Conservation (phyloP, 148 eudicot species). For the Talinum fruticosum region DNA sequence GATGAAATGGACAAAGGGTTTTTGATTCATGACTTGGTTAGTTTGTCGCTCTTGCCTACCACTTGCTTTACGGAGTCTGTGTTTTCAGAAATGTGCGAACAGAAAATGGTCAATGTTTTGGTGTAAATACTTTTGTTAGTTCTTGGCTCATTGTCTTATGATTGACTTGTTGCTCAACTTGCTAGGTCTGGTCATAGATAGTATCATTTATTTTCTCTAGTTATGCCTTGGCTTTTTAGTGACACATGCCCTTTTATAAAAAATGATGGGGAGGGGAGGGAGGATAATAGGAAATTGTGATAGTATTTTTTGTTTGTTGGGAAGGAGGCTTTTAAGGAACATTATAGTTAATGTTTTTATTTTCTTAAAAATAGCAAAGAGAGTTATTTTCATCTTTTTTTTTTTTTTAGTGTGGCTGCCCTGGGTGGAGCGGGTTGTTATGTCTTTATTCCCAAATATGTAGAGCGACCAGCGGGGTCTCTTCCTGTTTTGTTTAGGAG, state of each 20-base stretch:
- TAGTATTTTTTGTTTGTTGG: background rate
- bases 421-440: no score
- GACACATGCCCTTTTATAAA: background rate
- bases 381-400: no score
- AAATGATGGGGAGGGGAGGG: background rate
- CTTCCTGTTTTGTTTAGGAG: background rate
- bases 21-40: slow-evolving; percentile 79
- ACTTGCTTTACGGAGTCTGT: background rate
- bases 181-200: background rate
- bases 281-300: background rate
- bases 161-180: no score
- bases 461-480: background rate
- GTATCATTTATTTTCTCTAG: background rate
- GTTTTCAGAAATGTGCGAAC: background rate
- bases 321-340: background rate
- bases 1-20: slow-evolving; percentile 88
- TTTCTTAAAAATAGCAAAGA: no score
- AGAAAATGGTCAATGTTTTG: background rate
- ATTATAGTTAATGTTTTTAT: background rate
- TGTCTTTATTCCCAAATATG: no score
- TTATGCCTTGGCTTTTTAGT: background rate
- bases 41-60: slow-evolving; percentile 22
- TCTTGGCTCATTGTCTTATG: background rate
- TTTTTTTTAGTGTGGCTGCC: no score
- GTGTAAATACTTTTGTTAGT: background rate